A percentile compares a stretch with the other conserved stretches of the same genome.
Conservation (phyloP, 2,329 filamentous ascomycete genomes). For the Tolypocladium paradoxum region DNA sequence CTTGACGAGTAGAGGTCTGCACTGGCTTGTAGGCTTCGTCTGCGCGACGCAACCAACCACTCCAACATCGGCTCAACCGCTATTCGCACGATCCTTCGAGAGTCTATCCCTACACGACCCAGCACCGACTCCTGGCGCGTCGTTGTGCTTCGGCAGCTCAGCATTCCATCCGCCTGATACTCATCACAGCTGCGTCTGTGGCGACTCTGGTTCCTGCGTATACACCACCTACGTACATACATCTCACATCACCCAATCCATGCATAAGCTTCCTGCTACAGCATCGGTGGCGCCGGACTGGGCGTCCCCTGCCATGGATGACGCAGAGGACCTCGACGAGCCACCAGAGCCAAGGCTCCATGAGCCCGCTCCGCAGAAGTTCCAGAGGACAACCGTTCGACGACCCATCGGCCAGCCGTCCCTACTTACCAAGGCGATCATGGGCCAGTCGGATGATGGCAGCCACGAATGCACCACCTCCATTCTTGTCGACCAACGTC, state of each 20-base stretch:
- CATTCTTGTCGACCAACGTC: conserved; percentile 26
- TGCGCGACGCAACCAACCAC: conserved; percentile 9
- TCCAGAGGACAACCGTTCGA: conserved; percentile 38
- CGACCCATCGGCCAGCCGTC: conserved; percentile 56
- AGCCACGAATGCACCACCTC: conserved; percentile 26
- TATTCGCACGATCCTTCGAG: neutral
- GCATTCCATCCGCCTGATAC: neutral
- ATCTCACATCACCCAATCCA: conserved; percentile 8
- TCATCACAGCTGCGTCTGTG: neutral
- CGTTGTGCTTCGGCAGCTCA: neutral
- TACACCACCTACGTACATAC: neutral
- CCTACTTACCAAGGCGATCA: conserved; percentile 76
- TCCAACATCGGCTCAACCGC: neutral
- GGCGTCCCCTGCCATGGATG: conserved; percentile 37
- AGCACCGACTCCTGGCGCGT: neutral
- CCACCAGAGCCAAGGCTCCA: conserved; percentile 55
- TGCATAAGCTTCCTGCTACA: conserved; percentile 13
- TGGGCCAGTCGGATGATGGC: conserved; percentile 53
- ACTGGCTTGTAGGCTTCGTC: conserved; percentile 14
- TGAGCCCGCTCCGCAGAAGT: conserved; percentile 18
- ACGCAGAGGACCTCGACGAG: conserved; percentile 74
- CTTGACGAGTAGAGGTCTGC: conserved; percentile 9
- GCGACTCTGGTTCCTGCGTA: too few relatives aligned
- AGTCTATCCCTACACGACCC: neutral
- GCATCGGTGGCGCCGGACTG: conserved; percentile 19